These are phyloP conservation scores for Parathielavia hyrcaniae DNA, from an alignment of 495 filamentous ascomycete genomes.

Conservation along the genomic window DNA sequence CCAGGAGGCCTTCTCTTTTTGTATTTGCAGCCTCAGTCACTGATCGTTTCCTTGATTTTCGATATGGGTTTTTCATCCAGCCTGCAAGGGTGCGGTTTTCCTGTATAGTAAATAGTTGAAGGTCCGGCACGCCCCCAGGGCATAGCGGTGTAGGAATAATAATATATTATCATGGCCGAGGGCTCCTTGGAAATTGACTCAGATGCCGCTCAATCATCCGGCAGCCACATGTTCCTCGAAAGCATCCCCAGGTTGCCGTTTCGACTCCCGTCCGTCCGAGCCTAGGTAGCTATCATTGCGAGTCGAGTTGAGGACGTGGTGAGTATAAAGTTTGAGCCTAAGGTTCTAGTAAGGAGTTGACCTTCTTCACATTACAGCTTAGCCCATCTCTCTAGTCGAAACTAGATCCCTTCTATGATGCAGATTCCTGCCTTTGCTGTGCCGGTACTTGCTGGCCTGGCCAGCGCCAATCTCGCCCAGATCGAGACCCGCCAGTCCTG, in stretches of 20 bases:
- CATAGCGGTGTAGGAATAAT: no score
- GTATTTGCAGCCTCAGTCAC: no score
- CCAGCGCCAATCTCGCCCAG: slow-evolving; percentile 20
- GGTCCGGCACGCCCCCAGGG: no score
- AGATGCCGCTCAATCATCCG: background rate
- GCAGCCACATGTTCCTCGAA: slow-evolving; percentile 7
- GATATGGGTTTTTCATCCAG: no score
- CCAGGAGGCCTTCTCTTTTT: no score
- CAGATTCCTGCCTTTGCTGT: slow-evolving; percentile 23
- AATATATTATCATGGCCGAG: no score
- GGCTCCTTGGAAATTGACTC: background rate
- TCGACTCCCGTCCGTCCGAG: slow-evolving; percentile 9
- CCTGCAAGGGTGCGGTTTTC: no score
- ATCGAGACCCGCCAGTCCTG: slow-evolving; percentile 37
- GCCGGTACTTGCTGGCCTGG: slow-evolving; percentile 25
- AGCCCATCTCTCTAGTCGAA: background rate
- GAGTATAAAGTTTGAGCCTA: background rate
- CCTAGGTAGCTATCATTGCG: background rate
- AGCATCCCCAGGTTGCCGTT: slow-evolving; percentile 3
- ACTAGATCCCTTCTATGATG: slow-evolving; percentile 18
- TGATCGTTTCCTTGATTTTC: no score
- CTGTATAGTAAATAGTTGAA: no score
- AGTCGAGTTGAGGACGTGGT: background rate
- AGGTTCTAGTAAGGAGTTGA: no score
- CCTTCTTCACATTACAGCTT: background rate